Conservation (phyloP, 352 stramenopile genomes). For the Phytophthora constricta region DNA sequence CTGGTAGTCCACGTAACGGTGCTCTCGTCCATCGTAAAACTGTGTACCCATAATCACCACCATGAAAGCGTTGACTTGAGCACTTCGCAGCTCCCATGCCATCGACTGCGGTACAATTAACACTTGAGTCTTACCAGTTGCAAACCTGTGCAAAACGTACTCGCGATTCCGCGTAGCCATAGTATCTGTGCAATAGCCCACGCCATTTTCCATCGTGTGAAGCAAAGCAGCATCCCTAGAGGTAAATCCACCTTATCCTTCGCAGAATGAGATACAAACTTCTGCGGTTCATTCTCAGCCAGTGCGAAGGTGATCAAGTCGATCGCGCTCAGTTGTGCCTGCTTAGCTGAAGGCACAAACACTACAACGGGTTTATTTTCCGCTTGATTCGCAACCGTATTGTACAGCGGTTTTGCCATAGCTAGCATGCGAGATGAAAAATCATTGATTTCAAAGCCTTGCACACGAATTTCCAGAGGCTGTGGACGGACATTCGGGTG, state of each 20-base stretch:
- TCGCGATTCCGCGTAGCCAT: slow-evolving; percentile 93
- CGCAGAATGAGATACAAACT: slow-evolving; percentile 55
- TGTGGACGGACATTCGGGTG: slow-evolving; percentile 94
- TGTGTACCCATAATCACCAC: slow-evolving; percentile 99
- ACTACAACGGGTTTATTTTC: slow-evolving; percentile 93
- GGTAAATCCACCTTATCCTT: slow-evolving; percentile 53
- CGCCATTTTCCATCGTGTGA: slow-evolving; percentile 94
- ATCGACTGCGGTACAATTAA: slow-evolving; percentile 95
- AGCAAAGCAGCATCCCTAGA: slow-evolving; percentile 90
- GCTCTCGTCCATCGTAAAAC: slow-evolving; percentile 96
- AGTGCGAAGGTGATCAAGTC: slow-evolving; percentile 98
- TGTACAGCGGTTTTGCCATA: slow-evolving; percentile 99
- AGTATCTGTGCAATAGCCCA: slow-evolving; percentile 96
- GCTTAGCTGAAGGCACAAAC: slow-evolving; percentile 98
- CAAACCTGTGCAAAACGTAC: slow-evolving; percentile 91
- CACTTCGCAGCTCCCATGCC: slow-evolving; percentile 90
- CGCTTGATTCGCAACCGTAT: slow-evolving; percentile 90
- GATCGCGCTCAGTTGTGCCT: slow-evolving; percentile 98
- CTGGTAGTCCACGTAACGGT: slow-evolving; percentile 97
- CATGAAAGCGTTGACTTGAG: slow-evolving; percentile 86
- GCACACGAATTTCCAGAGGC: slow-evolving; percentile 97
- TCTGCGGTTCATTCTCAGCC: slow-evolving; percentile 79
- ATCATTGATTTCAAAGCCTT: slow-evolving; percentile 98
- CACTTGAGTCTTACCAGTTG: slow-evolving; percentile 88
- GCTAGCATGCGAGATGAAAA: slow-evolving; percentile 97